phyloP scores from a whole-genome alignment of 345 rosid genomes.

The Turritis glabra region DNA sequence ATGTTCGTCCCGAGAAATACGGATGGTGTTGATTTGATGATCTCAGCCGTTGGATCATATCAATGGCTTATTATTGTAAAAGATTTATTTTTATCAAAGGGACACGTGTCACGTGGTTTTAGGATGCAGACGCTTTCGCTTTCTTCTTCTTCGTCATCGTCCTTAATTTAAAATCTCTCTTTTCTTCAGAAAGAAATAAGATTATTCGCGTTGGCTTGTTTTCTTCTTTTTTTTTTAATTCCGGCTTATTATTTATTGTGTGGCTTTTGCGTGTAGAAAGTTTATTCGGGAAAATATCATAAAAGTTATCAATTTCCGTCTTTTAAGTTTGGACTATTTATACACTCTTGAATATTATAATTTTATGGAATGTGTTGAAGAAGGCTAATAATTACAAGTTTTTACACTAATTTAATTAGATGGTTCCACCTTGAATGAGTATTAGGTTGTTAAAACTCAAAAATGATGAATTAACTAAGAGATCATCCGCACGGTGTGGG shows the following conservation, averaged over 20 bases:
- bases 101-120: conserved; percentile 35
- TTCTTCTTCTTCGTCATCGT: neutral
- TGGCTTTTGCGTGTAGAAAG: conserved; percentile 32
- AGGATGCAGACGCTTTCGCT: conserved; percentile 24
- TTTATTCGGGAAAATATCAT: neutral
- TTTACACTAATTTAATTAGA: too few species aligned
- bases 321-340: too few species aligned
- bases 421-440: too few species aligned
- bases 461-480: too few species aligned
- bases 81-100: neutral
- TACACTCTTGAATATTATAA: too few species aligned
- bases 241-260: conserved; percentile 12
- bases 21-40: conserved; percentile 16
- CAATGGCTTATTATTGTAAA: conserved; percentile 23
- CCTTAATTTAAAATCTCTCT: conserved; percentile 2
- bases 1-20: neutral
- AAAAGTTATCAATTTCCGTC: neutral
- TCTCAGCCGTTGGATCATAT: conserved; percentile 39
- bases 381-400: too few species aligned
- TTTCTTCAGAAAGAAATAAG: conserved; percentile 22
- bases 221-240: neutral
- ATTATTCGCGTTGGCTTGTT: conserved; percentile 32
- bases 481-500: too few species aligned
- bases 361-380: too few species aligned
- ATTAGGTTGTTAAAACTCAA: too few species aligned